Percentiles rank a stretch among this genome's conserved stretches.
phyloP scores from a whole-genome alignment of 2,329 filamentous ascomycete species.

The Dactylellina cionopaga region DNA sequence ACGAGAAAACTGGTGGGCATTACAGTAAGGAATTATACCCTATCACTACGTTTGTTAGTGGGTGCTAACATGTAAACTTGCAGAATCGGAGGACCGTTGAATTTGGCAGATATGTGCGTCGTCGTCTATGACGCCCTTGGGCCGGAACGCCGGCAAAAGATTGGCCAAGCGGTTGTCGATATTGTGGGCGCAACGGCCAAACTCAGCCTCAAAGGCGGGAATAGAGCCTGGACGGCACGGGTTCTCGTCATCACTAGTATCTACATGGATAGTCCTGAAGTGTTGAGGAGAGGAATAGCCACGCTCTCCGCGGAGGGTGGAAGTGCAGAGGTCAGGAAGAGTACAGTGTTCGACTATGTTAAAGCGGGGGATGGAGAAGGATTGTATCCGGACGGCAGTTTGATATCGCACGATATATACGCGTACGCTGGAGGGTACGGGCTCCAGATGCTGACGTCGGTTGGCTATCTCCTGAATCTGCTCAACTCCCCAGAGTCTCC shows the following conservation, averaged over 20 bases:
- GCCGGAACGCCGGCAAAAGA: slow-evolving; percentile 12
- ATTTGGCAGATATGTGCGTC: slow-evolving; percentile 44
- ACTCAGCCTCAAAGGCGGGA: slow-evolving; percentile 27
- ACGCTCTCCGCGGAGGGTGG: slow-evolving; percentile 19
- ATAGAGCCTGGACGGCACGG: slow-evolving; percentile 21
- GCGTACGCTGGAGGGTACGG: slow-evolving; percentile 49
- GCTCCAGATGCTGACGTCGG: slow-evolving; percentile 13
- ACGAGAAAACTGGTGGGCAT: slow-evolving; percentile 36
- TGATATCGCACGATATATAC: slow-evolving; percentile 51
- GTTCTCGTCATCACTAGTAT: slow-evolving; percentile 16
- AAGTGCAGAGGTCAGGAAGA: neutral
- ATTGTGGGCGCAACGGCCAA: slow-evolving; percentile 18
- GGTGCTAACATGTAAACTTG: neutral
- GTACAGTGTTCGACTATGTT: slow-evolving; percentile 25
- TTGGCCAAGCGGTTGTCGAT: slow-evolving; percentile 19
- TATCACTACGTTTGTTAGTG: neutral
- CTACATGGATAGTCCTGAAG: slow-evolving; percentile 22
- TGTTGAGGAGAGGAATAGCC: slow-evolving; percentile 7
- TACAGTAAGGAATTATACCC: slow-evolving; percentile 15
- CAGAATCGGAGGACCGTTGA: slow-evolving; percentile 45
- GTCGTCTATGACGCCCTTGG: slow-evolving; percentile 41
- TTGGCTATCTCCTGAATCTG: slow-evolving; percentile 11
- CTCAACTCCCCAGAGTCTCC: slow-evolving; percentile 26
- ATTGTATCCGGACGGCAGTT: slow-evolving; percentile 47
- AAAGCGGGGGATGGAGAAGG: slow-evolving; percentile 36